Evolutionary conservation across 2,329 filamentous ascomycete species (phyloP).

Genomic region (Stagonosporopsis vannaccii): DNA sequence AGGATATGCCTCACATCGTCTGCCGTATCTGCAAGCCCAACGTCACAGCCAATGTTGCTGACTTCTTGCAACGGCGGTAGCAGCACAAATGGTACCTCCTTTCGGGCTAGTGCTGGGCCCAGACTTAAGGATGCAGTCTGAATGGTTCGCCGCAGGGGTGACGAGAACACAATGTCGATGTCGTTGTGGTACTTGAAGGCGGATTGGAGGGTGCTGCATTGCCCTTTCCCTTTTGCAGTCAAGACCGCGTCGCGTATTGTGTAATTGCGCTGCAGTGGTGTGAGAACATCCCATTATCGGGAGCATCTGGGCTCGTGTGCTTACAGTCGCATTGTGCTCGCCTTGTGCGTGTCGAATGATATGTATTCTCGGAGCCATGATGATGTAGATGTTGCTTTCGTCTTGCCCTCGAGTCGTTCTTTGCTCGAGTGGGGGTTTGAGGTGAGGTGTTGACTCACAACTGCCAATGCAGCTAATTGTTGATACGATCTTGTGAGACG

Average conservation of each 20-base stretch:
- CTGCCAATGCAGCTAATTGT: not conserved
- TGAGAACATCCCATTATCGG: not conserved
- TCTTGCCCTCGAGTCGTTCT: not conserved
- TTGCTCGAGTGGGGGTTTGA: not conserved
- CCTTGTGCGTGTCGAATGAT: constrained; percentile 77
- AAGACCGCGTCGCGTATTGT: constrained; percentile 77
- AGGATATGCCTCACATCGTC: constrained; percentile 55
- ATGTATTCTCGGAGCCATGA: constrained; percentile 41
- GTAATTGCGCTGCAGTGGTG: constrained; percentile 71
- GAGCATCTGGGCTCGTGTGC: not conserved
- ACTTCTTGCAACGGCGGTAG: constrained; percentile 83
- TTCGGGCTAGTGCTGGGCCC: constrained; percentile 53
- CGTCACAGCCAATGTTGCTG: constrained; percentile 76
- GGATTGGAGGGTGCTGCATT: constrained; percentile 71
- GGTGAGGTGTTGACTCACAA: constrained; percentile 16
- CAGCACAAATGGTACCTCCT: constrained; percentile 60
- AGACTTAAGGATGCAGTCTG: constrained; percentile 79
- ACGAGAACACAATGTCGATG: constrained; percentile 76
- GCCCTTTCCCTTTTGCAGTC: constrained; percentile 75
- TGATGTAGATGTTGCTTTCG: constrained; percentile 8
- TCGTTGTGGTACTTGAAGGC: constrained; percentile 66
- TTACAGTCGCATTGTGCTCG: constrained; percentile 70
- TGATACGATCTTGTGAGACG: not conserved
- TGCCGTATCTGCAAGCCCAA: constrained; percentile 59
- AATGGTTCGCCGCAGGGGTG: constrained; percentile 81